Base-by-base conservation (phyloP, 306 rosid genomes). In the Vigna nakashimae region DNA sequence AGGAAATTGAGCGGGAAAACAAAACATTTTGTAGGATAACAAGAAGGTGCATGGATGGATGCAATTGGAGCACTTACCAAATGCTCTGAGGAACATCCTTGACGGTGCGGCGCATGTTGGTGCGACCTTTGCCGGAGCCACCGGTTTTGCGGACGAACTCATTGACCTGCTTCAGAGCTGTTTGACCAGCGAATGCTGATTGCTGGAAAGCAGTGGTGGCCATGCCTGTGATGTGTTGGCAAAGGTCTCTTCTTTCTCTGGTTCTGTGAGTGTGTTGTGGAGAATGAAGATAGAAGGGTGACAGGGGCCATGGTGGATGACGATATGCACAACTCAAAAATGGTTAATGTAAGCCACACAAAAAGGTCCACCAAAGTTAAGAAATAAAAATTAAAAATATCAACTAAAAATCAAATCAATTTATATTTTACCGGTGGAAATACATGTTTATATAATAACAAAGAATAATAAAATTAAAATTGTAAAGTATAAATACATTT, bases 1-100 rank as follows among this genome's bases (percentile, higher is more conserved):
- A 30, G 34, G 34, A 30, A 30, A 30, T 30, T 30, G 34, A 30
- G 34, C 34, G 5, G 34, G 34, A 8, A 49, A 15, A 49, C 1
- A 15, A 18, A 43, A 43, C 15, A 11, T 43, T 43, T 1, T 14
- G 38, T n/a, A 40, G 45, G 0, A 40, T 42, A 42, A 42, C 13
- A 42, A 42, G 46, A 42, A 9, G 46, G 46, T 42, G 12, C 46
- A 42, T 9, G 46, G 12, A 42, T 9, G 46, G 12, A 42, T 9
- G 3, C 0, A 34, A 34, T 34, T 30, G 11, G 46, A 9, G 13
- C 46, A 38, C 49, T 75, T 87, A 95, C 98, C 98, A 93, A 7
- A 95, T 95, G 91, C 99, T 95, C 48, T 87, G 91, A 22, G 99
- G 98, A 80, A 89, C 86, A 78, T 91, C 89, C 71, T 73, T 92